Evolutionary conservation across 257 asterid species (phyloP).

Genomic region (Ilex asprella): DNA sequence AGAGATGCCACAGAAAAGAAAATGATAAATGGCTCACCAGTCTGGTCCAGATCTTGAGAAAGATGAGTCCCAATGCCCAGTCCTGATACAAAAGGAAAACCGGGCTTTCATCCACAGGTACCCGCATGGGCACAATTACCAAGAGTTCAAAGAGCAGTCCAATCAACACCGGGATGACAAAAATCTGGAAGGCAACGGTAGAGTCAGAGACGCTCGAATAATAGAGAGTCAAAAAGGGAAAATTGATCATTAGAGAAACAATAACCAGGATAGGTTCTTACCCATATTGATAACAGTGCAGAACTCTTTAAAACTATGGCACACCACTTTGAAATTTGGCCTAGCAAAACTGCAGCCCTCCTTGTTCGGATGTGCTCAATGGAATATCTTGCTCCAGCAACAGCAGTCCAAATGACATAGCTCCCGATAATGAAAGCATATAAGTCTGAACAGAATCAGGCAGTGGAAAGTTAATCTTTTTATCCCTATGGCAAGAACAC

Average conservation of each 20-base stretch:
- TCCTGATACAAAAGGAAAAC: slow-evolving; percentile 95
- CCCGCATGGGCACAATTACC: slow-evolving; percentile 97
- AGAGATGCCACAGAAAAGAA: background rate
- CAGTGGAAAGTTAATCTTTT: background rate
- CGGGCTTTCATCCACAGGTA: slow-evolving; percentile 94
- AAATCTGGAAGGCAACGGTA: slow-evolving; percentile 42
- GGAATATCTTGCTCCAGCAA: slow-evolving; percentile 87
- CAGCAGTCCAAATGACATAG: slow-evolving; percentile 89
- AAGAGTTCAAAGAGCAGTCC: slow-evolving; percentile 95
- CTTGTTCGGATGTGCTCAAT: slow-evolving; percentile 63
- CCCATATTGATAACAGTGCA: slow-evolving; percentile 84
- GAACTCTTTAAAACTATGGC: slow-evolving; percentile 82
- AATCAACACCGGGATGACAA: slow-evolving; percentile 81
- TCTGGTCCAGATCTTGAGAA: slow-evolving; percentile 97
- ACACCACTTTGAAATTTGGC: slow-evolving; percentile 85
- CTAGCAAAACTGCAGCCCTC: slow-evolving; percentile 56
- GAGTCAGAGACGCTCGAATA: background rate
- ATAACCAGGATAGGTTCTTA: slow-evolving; percentile 23
- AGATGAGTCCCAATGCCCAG: slow-evolving; percentile 95
- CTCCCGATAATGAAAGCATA: slow-evolving; percentile 95
- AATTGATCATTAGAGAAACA: background rate
- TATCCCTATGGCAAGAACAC: background rate
- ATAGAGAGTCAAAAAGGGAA: slow-evolving; percentile 5
- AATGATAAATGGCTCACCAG: slow-evolving; percentile 49
- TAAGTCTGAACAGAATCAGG: slow-evolving; percentile 40